phyloP scores from a whole-genome alignment of 2,329 filamentous ascomycete species.

The Verticillium albo-atrum region DNA sequence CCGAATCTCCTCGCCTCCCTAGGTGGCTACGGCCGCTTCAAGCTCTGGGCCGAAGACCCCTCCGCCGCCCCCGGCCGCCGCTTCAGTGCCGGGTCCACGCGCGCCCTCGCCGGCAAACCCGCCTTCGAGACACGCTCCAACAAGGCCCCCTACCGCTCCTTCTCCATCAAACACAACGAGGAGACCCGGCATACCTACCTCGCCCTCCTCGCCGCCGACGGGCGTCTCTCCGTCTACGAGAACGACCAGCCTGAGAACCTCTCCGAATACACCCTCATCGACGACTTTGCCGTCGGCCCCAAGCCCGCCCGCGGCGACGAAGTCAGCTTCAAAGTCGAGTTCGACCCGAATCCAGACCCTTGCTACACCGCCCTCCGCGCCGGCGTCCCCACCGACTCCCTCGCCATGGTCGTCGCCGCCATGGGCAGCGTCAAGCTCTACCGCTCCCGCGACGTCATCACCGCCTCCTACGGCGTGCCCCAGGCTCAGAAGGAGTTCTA shows the following conservation, averaged over 20 bases:
- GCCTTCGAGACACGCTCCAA: conserved; percentile 54
- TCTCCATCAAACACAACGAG: conserved; percentile 80
- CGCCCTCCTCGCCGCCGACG: conserved; percentile 79
- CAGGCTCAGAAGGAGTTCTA: conserved; percentile 75
- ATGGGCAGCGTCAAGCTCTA: conserved; percentile 83
- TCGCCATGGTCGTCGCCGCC: conserved; percentile 79
- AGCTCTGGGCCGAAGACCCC: conserved; percentile 89
- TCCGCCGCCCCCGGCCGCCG: conserved; percentile 74
- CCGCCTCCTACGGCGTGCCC: conserved; percentile 44
- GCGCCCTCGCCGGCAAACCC: conserved; percentile 33
- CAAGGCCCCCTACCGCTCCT: conserved; percentile 69
- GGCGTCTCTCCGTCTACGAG: conserved; percentile 74
- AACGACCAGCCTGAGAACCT: conserved; percentile 81
- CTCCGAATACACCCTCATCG: conserved; percentile 68
- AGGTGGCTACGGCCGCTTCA: conserved; percentile 83
- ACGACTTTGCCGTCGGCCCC: conserved; percentile 70
- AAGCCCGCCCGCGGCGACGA: conserved; percentile 77
- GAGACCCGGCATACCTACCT: conserved; percentile 78
- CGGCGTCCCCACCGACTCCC: conserved; percentile 73
- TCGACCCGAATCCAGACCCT: conserved; percentile 82
- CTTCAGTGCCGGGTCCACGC: conserved; percentile 62
- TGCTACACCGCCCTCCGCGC: conserved; percentile 73
- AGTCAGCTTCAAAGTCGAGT: conserved; percentile 78
- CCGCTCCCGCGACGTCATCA: conserved; percentile 61
- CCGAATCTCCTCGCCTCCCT: conserved; percentile 82